Base-by-base conservation (phyloP, 352 stramenopile species). In the Phytopythium chamaehyphon region DNA sequence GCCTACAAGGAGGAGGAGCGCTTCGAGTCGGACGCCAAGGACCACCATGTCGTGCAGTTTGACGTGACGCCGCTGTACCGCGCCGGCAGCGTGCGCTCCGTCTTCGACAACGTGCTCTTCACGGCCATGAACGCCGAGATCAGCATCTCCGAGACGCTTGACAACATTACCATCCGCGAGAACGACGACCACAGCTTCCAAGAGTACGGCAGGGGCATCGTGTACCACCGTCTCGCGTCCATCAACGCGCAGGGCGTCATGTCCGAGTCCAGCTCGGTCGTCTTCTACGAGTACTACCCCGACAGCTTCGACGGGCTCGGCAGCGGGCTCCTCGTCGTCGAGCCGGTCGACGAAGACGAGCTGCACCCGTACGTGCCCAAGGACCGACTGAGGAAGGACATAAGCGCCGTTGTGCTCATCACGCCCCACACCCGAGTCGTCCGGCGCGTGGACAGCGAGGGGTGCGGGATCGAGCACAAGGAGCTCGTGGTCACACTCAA, bases 91-190 rank as follows among this genome's bases (percentile, higher is more conserved):
- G 72, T 86, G 5, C 55, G 62, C 22, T 67, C 76, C 26, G 64
- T 86, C 15, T 83, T 78, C 49, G 69, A 75, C 8, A 68, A 64
- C 0, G 57, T 80, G 15, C 60, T 69, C 39, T 79, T 83, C 42
- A 71, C 72, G 22, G 63, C 69, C 18, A 71, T 69, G 47, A 89
- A 86, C 51, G 61, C 78, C 7, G 78, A 89, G 58, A 83, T 89
- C 54, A 81, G 73, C 31, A 79, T 87, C 55, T 87, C 78, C 7
- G 78, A 89, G 51, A 73, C 59, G 7, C 61, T 80, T 0, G 78
- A 76, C 18, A 73, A 83, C 49, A 84, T 89, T 40, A 89, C 75
- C 14, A 84, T 89, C 50, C 73, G 78, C 23, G 78, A 89, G 39
- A 76, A 89, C 40, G 78, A 90, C 53, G 75, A 87, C 48, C 66